Evolutionary conservation across 305 asterid genomes (phyloP).

Genomic region (Vinca major): DNA sequence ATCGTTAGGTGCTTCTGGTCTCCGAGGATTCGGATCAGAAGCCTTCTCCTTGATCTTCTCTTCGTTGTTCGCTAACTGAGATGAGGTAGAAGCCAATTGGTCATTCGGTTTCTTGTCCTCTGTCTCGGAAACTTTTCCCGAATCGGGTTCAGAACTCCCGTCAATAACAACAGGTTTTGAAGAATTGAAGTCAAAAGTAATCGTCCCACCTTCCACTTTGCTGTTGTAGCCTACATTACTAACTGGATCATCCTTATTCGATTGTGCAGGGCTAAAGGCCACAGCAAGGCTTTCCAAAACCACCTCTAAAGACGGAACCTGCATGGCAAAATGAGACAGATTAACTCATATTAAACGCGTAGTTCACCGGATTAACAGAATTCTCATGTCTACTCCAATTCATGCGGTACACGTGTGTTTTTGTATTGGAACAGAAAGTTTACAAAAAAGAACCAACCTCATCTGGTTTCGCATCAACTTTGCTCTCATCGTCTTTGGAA

Average conservation of each 20-base stretch:
- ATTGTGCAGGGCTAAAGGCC: conserved; percentile 21
- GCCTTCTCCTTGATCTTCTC: conserved; percentile 20
- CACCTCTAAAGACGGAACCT: conserved; percentile 31
- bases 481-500: conserved; percentile 25
- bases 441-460: conserved; percentile 32
- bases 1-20: neutral
- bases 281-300: conserved; percentile 22
- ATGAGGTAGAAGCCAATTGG: conserved; percentile 19
- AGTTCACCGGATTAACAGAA: neutral
- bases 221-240: conserved; percentile 30
- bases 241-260: conserved; percentile 23
- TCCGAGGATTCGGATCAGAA: conserved; percentile 1
- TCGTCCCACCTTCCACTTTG: conserved; percentile 37
- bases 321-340: conserved; percentile 4
- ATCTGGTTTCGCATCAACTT: conserved; percentile 22
- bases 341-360: neutral
- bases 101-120: conserved; percentile 18
- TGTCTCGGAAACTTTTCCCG: conserved; percentile 15
- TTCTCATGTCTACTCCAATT: neutral
- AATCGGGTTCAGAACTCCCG: conserved; percentile 17
- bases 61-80: conserved; percentile 16
- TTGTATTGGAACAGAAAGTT: neutral
- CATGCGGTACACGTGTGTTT: neutral
- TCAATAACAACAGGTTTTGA: conserved; percentile 16
- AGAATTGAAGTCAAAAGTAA: conserved; percentile 38